A percentile compares a stretch with the other conserved stretches of the same genome.
phyloP scores from a whole-genome alignment of 345 rosid genomes.

The Lepidium didymum region DNA sequence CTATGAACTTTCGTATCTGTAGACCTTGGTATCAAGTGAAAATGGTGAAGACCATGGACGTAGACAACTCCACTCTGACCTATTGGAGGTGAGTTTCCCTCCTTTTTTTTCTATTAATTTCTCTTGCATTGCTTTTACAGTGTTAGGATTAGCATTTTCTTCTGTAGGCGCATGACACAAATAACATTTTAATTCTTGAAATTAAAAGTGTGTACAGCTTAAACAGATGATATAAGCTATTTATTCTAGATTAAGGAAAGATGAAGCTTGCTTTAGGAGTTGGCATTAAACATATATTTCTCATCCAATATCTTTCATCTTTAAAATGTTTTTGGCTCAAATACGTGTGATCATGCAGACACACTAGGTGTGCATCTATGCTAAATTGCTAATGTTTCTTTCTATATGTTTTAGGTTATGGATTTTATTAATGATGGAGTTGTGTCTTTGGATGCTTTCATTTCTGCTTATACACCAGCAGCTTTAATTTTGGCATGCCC shows the following conservation, averaged over 20 bases:
- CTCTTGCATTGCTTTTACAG: background rate
- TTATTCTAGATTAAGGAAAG: too few species aligned
- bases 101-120: background rate
- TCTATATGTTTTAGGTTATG: constrained; percentile 55
- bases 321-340: background rate
- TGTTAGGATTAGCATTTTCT: background rate
- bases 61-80: constrained; percentile 46
- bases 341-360: background rate
- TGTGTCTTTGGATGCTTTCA: constrained; percentile 80
- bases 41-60: constrained; percentile 36
- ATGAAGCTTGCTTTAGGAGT: background rate
- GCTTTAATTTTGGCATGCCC: constrained; percentile 60
- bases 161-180: background rate
- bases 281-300: background rate
- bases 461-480: constrained; percentile 60
- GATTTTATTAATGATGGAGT: constrained; percentile 95
- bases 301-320: background rate
- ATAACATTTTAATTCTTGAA: background rate
- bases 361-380: background rate
- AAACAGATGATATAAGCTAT: background rate
- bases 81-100: constrained; percentile 54
- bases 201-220: background rate
- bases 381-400: background rate
- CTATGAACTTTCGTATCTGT: background rate
- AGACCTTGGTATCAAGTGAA: constrained; percentile 52